phyloP scores from a whole-genome alignment of 108 stramenopile genomes.

The Pseudonitzschia multiseries region DNA sequence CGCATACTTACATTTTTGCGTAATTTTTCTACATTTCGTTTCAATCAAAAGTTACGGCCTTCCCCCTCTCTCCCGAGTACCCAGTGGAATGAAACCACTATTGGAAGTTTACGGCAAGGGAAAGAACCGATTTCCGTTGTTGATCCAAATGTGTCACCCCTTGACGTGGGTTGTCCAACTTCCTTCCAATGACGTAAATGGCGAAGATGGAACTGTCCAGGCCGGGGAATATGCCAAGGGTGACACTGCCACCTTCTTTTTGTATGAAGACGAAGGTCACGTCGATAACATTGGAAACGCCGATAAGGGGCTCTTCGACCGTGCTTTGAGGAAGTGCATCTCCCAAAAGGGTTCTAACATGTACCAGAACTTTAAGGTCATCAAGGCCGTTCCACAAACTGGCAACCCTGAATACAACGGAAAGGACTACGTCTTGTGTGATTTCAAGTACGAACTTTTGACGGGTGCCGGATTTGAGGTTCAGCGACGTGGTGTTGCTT shows the following conservation, averaged over 20 bases:
- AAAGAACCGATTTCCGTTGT: conserved; percentile 81
- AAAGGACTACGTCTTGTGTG: conserved; percentile 77
- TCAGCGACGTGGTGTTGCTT: conserved; percentile 86
- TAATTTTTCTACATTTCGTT: conserved; percentile 1
- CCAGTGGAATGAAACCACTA: conserved; percentile 82
- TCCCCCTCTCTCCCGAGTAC: conserved; percentile 57
- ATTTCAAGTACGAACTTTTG: conserved; percentile 93
- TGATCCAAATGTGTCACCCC: conserved; percentile 87
- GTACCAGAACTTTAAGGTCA: conserved; percentile 93
- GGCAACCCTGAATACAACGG: conserved; percentile 39
- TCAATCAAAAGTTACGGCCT: conserved; percentile 63
- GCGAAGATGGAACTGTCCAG: conserved; percentile 94
- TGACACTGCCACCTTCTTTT: conserved; percentile 92
- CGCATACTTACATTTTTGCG: background rate
- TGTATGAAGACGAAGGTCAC: conserved; percentile 61
- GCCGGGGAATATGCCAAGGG: conserved; percentile 96
- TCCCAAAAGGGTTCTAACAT: conserved; percentile 88
- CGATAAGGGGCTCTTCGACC: conserved; percentile 67
- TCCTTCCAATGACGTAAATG: conserved; percentile 89
- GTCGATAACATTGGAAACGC: conserved; percentile 63
- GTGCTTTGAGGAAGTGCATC: conserved; percentile 67
- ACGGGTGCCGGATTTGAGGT: conserved; percentile 96
- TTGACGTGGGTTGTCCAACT: conserved; percentile 88
- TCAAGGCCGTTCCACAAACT: conserved; percentile 66
- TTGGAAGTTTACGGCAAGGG: conserved; percentile 86